These are phyloP conservation scores for Phytopythium litorale DNA, from an alignment of 352 stramenopile species.

Conservation along the genomic window DNA sequence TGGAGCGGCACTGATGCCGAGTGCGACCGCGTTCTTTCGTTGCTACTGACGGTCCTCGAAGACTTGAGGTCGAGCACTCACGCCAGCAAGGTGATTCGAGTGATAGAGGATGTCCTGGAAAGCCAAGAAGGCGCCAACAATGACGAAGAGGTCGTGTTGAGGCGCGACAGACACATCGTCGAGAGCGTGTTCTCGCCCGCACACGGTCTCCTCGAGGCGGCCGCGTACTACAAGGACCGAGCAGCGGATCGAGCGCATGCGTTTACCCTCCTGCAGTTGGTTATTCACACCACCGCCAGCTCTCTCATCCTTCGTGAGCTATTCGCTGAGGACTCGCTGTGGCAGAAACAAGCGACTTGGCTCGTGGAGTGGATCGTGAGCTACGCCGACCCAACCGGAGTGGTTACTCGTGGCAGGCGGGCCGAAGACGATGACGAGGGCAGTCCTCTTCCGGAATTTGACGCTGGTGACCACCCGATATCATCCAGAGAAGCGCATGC, in stretches of 20 bases:
- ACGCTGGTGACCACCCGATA: background rate
- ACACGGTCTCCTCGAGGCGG: constrained; percentile 50
- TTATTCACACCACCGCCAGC: constrained; percentile 18
- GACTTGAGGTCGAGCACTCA: constrained; percentile 45
- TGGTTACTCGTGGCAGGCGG: constrained; percentile 7
- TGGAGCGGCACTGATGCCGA: background rate
- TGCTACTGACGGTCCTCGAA: constrained; percentile 59
- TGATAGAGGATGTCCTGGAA: constrained; percentile 43
- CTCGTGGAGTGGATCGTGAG: constrained; percentile 40
- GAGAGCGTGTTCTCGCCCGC: constrained; percentile 50
- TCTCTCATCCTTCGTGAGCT: constrained; percentile 34
- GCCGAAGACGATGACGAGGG: background rate
- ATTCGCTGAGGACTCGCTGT: constrained; percentile 29
- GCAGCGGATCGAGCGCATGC: constrained; percentile 35
- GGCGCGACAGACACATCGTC: background rate
- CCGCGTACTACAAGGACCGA: constrained; percentile 61
- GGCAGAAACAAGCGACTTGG: constrained; percentile 35
- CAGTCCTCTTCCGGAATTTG: background rate
- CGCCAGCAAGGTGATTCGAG: constrained; percentile 32
- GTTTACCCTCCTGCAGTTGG: constrained; percentile 53
- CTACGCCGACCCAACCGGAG: constrained; percentile 37
- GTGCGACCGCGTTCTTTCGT: constrained; percentile 41
- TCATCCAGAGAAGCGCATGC: background rate
- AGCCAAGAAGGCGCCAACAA: constrained; percentile 9
- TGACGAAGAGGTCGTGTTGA: background rate